Conservation (phyloP, 345 rosid genomes). For the Nephelium lappaceum region DNA sequence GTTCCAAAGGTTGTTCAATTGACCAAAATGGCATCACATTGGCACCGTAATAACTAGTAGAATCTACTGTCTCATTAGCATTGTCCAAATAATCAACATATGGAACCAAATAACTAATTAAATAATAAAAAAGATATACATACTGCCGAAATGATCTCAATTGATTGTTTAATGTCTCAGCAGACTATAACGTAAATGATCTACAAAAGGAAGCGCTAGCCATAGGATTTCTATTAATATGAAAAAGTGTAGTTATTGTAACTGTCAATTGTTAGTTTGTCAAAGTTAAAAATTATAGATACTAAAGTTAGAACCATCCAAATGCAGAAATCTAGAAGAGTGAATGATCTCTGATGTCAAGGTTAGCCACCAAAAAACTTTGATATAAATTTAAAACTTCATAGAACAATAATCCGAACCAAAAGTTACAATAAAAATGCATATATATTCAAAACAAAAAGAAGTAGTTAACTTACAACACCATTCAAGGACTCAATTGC, state of each 20-base stretch:
- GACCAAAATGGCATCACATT: not conserved
- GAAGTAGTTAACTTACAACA: constrained; percentile 55
- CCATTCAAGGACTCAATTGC: constrained; percentile 82
- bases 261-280: not conserved
- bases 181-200: not conserved
- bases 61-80: not conserved
- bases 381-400: not conserved
- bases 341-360: not conserved
- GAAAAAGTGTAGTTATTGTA: too few relatives aligned
- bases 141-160: not conserved
- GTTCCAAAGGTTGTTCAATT: too few relatives aligned
- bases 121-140: too few relatives aligned
- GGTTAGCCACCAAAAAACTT: not conserved
- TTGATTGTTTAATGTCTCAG: not conserved
- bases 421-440: not conserved
- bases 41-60: not conserved
- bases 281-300: not conserved
- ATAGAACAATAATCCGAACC: not conserved
- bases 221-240: not conserved
- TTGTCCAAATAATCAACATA: not conserved
- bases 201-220: not conserved
- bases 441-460: not conserved
- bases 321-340: not conserved
- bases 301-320: not conserved
- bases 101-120: not conserved